phyloP scores from a whole-genome alignment of 2,329 filamentous ascomycete genomes.

The Aspergillus fumigatus region DNA sequence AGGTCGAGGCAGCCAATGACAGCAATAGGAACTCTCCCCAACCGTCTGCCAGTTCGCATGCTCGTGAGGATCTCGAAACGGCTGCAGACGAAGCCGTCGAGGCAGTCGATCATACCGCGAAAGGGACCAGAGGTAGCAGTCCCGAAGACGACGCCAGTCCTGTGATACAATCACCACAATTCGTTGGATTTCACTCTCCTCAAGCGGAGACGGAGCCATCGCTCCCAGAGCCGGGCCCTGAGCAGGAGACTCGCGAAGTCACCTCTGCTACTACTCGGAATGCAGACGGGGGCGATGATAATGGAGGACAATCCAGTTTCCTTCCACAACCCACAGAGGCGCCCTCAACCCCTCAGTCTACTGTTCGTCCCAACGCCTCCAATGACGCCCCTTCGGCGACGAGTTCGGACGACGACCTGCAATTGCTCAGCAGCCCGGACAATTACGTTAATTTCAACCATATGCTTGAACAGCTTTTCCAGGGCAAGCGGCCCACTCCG shows the following conservation, averaged over 20 bases:
- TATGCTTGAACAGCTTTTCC: constrained; percentile 7
- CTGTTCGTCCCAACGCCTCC: constrained; percentile 5
- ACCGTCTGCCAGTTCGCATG: neutral
- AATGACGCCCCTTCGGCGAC: neutral
- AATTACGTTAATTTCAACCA: constrained; percentile 7
- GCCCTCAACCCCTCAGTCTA: constrained; percentile 4
- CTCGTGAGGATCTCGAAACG: neutral
- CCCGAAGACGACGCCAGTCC: constrained; percentile 6
- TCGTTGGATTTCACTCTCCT: constrained; percentile 15
- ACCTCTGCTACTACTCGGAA: neutral
- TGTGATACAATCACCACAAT: constrained; percentile 14
- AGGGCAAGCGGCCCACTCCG: constrained; percentile 1
- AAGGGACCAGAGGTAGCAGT: neutral
- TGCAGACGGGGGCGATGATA: constrained; percentile 1
- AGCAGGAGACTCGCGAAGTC: neutral
- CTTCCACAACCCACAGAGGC: neutral
- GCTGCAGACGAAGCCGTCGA: neutral
- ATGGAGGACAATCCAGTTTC: neutral
- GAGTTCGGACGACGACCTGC: constrained; percentile 8
- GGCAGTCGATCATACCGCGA: neutral
- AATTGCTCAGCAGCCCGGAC: constrained; percentile 12
- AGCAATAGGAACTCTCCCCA: neutral
- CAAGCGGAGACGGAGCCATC: neutral
- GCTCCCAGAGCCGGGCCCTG: neutral
- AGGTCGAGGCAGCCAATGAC: neutral